Conservation (phyloP, 2,329 filamentous ascomycete genomes). For the Davidsoniella neocaledoniae region DNA sequence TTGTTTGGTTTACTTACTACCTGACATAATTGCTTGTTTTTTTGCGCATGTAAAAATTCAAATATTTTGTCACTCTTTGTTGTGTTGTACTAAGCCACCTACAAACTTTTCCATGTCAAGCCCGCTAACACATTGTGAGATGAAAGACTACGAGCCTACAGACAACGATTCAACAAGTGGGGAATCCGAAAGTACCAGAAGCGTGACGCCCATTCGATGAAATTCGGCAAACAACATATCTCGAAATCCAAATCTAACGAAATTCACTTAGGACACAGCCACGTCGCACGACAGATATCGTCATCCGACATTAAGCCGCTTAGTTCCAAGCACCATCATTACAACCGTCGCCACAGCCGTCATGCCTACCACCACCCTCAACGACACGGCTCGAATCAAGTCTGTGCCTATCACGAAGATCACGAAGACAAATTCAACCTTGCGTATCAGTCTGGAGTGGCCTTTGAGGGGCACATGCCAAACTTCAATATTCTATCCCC, state of each 20-base stretch:
- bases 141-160: slow-evolving; percentile 27
- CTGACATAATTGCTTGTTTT: neutral
- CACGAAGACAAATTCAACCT: too few relatives aligned
- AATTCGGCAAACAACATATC: too few relatives aligned
- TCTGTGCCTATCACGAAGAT: too few relatives aligned
- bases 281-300: neutral
- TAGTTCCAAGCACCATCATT: neutral
- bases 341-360: neutral
- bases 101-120: neutral
- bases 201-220: slow-evolving; percentile 6
- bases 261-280: neutral
- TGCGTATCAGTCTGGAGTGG: too few relatives aligned
- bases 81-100: neutral
- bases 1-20: too few relatives aligned
- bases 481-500: too few relatives aligned
- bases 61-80: neutral
- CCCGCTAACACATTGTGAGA: neutral
- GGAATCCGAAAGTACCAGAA: slow-evolving; percentile 29
- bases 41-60: neutral
- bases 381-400: neutral
- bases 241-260: neutral
- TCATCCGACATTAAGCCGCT: neutral
- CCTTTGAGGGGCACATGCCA: too few relatives aligned
- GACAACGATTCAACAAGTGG: slow-evolving; percentile 31
- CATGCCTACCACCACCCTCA: neutral